Conservation (phyloP, 768 basidiomycete genomes). For the Imleria badia region DNA sequence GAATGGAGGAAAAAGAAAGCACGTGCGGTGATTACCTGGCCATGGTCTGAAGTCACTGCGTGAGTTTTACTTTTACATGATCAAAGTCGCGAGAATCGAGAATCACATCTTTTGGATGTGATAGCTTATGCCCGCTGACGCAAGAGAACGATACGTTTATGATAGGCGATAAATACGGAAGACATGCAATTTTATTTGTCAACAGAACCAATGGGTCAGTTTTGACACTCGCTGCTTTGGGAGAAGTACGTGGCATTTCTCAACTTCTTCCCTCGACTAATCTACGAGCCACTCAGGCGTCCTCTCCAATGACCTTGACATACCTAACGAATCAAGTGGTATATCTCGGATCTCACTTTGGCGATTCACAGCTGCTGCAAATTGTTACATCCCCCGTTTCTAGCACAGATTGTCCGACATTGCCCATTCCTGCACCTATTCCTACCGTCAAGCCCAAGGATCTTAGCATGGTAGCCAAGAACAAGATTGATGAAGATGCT, state of each 20-base stretch:
- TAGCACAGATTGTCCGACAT: constrained; percentile 39
- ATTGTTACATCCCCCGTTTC: constrained; percentile 50
- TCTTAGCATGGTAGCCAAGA: constrained; percentile 41
- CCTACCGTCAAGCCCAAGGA: constrained; percentile 38
- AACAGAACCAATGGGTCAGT: constrained; percentile 38
- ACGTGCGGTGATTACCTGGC: constrained; percentile 63
- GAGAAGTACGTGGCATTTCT: constrained; percentile 52
- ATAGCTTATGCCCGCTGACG: constrained; percentile 55
- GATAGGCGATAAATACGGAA: constrained; percentile 71
- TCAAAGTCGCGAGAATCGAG: background rate
- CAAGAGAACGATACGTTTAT: constrained; percentile 48
- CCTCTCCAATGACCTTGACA: constrained; percentile 67
- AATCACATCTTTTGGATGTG: background rate
- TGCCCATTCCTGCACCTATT: constrained; percentile 53
- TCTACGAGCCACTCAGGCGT: constrained; percentile 45
- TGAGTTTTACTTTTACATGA: constrained; percentile 34
- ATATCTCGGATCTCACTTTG: constrained; percentile 79
- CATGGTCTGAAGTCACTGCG: constrained; percentile 73
- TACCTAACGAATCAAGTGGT: constrained; percentile 69
- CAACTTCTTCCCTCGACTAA: constrained; percentile 4
- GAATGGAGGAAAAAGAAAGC: constrained; percentile 56
- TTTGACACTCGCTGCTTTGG: constrained; percentile 62
- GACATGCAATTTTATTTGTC: constrained; percentile 63
- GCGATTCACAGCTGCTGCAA: constrained; percentile 75
- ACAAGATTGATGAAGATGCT: constrained; percentile 23